phyloP scores from a whole-genome alignment of 2,329 filamentous ascomycete genomes.

The Massarina eburnea region DNA sequence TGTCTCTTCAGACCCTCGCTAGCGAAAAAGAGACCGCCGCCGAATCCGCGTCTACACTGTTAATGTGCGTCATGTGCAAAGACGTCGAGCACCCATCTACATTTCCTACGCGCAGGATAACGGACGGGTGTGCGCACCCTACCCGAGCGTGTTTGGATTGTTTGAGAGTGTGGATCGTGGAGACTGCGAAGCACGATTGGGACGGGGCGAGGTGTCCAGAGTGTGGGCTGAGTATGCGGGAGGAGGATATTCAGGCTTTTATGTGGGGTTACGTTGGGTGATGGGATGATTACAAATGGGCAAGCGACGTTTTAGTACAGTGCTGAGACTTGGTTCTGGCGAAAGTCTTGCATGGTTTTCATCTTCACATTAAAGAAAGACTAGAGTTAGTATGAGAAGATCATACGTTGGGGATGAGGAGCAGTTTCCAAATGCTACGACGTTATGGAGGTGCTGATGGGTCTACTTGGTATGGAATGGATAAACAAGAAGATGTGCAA shows the following conservation, averaged over 20 bases:
- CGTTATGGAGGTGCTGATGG: too few relatives aligned
- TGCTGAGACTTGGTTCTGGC: too few relatives aligned
- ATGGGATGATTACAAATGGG: conserved; percentile 9
- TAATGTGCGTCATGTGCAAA: conserved; percentile 33
- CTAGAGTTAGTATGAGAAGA: too few relatives aligned
- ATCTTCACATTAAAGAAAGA: too few relatives aligned
- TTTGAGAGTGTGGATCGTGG: conserved; percentile 28
- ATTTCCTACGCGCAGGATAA: conserved; percentile 25
- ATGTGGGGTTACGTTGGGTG: conserved; percentile 15
- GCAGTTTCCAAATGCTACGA: too few relatives aligned
- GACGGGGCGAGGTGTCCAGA: conserved; percentile 31
- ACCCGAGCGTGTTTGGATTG: conserved; percentile 30
- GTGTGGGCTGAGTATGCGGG: conserved; percentile 26
- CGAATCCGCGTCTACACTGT: conserved; percentile 12
- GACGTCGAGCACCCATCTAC: conserved; percentile 18
- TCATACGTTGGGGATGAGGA: too few relatives aligned
- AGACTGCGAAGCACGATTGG: conserved; percentile 18
- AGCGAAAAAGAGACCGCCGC: conserved; percentile 3
- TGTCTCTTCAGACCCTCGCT: conserved; percentile 1
- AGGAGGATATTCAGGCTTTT: conserved; percentile 29
- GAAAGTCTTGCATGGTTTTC: too few relatives aligned
- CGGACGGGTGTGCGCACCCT: conserved; percentile 30
- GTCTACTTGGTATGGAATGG: too few relatives aligned
- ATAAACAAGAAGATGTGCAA: too few relatives aligned
- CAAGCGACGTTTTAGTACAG: too few relatives aligned